These are phyloP conservation scores for Exidia glandulosa DNA, from an alignment of 768 basidiomycete genomes.

Conservation along the genomic window DNA sequence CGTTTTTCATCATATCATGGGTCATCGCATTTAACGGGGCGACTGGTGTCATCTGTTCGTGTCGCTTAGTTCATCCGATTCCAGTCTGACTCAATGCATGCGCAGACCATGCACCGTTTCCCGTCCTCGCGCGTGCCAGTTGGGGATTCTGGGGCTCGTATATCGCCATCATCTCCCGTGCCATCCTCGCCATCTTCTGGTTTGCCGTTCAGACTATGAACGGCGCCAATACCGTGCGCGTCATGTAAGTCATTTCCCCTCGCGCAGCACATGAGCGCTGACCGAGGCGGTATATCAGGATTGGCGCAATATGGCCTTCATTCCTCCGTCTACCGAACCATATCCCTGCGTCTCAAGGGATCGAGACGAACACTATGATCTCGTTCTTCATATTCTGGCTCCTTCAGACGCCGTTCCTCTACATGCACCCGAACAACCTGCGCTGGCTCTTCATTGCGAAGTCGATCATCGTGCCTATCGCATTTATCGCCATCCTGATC, in stretches of 20 bases:
- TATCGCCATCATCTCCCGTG: slow-evolving; percentile 69
- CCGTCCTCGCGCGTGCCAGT: slow-evolving; percentile 71
- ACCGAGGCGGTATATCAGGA: slow-evolving; percentile 61
- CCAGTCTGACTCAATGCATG: too few species aligned
- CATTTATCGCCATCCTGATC: slow-evolving; percentile 54
- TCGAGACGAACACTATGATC: slow-evolving; percentile 27
- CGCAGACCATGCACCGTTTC: slow-evolving; percentile 50
- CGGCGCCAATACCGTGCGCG: background rate
- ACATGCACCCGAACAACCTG: slow-evolving; percentile 63
- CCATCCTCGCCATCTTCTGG: slow-evolving; percentile 74
- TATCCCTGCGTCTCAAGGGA: slow-evolving; percentile 27
- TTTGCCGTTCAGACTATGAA: slow-evolving; percentile 49
- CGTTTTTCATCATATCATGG: background rate
- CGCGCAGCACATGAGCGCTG: too few species aligned
- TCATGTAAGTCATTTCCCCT: slow-evolving; percentile 20
- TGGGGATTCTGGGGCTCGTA: slow-evolving; percentile 89
- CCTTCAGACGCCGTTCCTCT: slow-evolving; percentile 63
- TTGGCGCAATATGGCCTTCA: slow-evolving; percentile 64
- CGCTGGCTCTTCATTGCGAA: slow-evolving; percentile 68
- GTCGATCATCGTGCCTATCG: slow-evolving; percentile 23
- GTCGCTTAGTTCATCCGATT: too few species aligned
- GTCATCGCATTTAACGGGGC: too few species aligned
- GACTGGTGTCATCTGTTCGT: too few species aligned
- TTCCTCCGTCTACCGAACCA: slow-evolving; percentile 52
- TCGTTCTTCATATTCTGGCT: slow-evolving; percentile 73